Base-by-base conservation (phyloP, 352 stramenopile species). In the Pythium coloratum region DNA sequence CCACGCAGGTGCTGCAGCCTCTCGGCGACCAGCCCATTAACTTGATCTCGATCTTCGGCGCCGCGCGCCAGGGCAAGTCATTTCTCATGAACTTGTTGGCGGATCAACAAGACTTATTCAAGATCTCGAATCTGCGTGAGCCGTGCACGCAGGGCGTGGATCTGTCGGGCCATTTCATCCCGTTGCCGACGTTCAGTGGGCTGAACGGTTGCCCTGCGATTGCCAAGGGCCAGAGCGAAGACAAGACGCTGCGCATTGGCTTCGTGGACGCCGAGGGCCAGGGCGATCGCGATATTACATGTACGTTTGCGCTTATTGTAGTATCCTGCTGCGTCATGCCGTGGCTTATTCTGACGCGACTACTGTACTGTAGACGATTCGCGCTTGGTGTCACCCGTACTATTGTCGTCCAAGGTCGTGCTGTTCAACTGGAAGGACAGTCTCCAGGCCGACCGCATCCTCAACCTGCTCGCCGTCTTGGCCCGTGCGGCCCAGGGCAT, bases 351-450 rank as follows among this genome's bases (percentile, higher is more conserved):
- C 20, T 24, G 20, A 24, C 20, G 20, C 20, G 20, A 24, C 20
- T 24, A 24, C 20, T 24, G 20, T 24, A 24, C 20, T 59, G 8
- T 59, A 90, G 80, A 95, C 55, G 88, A 95, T 64, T 95, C 86
- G 60, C 70, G 86, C 54, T 74, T 95, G 26, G 86, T 95, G 62
- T 94, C 88, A 28, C 88, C 88, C 2, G 85, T 95, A 44, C 71
- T 95, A 55, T 69, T 95, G n/a, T 69, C 88, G 24, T 95, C 88
- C 26, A 95, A 95, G 59, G 86, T 86, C 0, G 88, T 95, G 40
- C 72, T 95, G n/a, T 95, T 95, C 66, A 95, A 95, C 71, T 95
- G 88, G 88, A 95, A 95, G 66, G 88, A 96, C 67, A 92, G 84
- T 76, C 64, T 96, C 1, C 86, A 96, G 53, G 81, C 85, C 1